Percentiles rank a stretch among this genome's conserved stretches.
These are phyloP conservation scores for Colletotrichum eremochloae DNA, from an alignment of 2,329 filamentous ascomycete genomes.

Conservation along the genomic window DNA sequence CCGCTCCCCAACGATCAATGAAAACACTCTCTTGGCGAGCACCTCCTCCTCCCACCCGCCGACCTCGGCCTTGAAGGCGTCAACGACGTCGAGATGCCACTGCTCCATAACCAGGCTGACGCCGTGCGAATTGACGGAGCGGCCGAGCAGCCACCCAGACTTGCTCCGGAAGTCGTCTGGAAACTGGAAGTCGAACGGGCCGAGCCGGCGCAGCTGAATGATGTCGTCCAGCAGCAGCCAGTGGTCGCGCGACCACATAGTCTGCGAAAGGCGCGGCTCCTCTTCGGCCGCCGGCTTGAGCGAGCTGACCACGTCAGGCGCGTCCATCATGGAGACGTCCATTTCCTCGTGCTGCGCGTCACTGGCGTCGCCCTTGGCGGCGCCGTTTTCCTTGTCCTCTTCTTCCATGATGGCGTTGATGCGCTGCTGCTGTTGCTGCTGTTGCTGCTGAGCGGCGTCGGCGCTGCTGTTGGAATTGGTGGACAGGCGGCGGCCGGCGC, in stretches of 20 bases:
- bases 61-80: constrained; percentile 64
- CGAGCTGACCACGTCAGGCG: not conserved
- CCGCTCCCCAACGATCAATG: constrained; percentile 65
- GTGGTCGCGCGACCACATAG: constrained; percentile 64
- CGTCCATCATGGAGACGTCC: constrained; percentile 40
- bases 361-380: constrained; percentile 47
- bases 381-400: constrained; percentile 53
- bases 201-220: constrained; percentile 61
- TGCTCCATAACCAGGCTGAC: constrained; percentile 62
- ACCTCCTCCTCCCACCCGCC: constrained; percentile 63
- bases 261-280: constrained; percentile 53
- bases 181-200: constrained; percentile 55
- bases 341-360: constrained; percentile 35
- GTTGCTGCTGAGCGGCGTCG: constrained; percentile 29
- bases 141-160: constrained; percentile 59
- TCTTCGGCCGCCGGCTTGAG: constrained; percentile 9
- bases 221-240: constrained; percentile 67
- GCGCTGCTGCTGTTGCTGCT: constrained; percentile 18
- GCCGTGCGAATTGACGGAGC: constrained; percentile 61
- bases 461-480: constrained; percentile 15
- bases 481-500: constrained; percentile 30
- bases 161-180: constrained; percentile 46
- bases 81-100: constrained; percentile 71
- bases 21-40: constrained; percentile 67
- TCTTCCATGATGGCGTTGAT: constrained; percentile 36